Percentiles rank a stretch among this genome's conserved stretches.
Conservation (phyloP, 208 protist species). For the Crithidia acanthocephali region DNA sequence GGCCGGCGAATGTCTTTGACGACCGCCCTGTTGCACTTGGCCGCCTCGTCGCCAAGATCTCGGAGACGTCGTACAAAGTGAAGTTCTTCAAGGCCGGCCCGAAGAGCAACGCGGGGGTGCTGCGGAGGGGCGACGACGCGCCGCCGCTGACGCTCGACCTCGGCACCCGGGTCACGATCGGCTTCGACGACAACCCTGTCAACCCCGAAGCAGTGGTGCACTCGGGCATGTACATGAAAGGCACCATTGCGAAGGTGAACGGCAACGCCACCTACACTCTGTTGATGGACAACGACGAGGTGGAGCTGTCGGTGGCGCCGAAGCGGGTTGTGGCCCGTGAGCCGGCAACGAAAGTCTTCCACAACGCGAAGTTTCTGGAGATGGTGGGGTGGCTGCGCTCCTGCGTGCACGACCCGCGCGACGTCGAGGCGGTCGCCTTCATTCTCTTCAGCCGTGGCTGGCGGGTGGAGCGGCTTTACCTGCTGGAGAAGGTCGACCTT, state of each 20-base stretch:
- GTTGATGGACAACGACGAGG: constrained; percentile 75
- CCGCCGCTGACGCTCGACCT: constrained; percentile 37
- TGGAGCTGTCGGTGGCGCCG: constrained; percentile 75
- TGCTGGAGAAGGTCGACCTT: constrained; percentile 80
- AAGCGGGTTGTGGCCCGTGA: constrained; percentile 56
- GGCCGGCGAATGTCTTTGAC: constrained; percentile 52
- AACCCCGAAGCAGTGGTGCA: constrained; percentile 7
- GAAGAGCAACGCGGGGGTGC: constrained; percentile 9
- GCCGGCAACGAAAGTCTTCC: constrained; percentile 48
- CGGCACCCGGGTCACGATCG: constrained; percentile 42
- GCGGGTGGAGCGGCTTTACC: constrained; percentile 73
- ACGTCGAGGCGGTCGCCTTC: constrained; percentile 68
- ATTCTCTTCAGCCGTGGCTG: constrained; percentile 84
- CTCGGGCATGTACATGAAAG: constrained; percentile 52
- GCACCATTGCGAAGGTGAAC: constrained; percentile 76
- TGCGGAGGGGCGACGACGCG: constrained; percentile 13
- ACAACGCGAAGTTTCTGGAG: constrained; percentile 68
- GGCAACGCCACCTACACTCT: constrained; percentile 80
- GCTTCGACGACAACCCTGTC: constrained; percentile 24
- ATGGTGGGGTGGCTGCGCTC: constrained; percentile 75
- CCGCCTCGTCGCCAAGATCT: constrained; percentile 49
- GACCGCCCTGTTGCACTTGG: constrained; percentile 66
- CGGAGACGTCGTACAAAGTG: constrained; percentile 49
- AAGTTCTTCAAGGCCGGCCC: constrained; percentile 13
- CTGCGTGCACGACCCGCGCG: constrained; percentile 62